Evolutionary conservation across 306 rosid genomes (phyloP).

Genomic region (Lupinus albus): DNA sequence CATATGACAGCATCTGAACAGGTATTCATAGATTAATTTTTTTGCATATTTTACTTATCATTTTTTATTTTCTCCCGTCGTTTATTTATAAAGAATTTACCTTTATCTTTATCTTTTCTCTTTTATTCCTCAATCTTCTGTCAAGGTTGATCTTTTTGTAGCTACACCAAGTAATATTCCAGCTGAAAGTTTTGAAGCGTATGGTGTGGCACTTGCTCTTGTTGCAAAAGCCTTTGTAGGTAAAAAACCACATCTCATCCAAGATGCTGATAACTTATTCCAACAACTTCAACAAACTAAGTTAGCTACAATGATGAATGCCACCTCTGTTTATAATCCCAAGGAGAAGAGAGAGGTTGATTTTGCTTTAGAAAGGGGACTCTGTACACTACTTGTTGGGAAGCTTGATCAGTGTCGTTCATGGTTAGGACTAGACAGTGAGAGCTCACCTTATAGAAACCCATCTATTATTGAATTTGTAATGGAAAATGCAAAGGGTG

Average conservation of each 20-base stretch:
- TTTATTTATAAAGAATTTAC: slow-evolving; percentile 6
- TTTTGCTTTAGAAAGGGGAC: slow-evolving; percentile 93
- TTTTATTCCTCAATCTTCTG: slow-evolving; percentile 11
- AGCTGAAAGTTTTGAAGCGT: slow-evolving; percentile 95
- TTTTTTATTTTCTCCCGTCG: not conserved
- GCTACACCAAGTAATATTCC: slow-evolving; percentile 95
- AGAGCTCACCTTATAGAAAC: slow-evolving; percentile 76
- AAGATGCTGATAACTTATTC: slow-evolving; percentile 88
- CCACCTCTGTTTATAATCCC: slow-evolving; percentile 53
- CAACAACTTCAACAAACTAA: slow-evolving; percentile 92
- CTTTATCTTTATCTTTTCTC: not conserved
- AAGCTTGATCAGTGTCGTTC: slow-evolving; percentile 80
- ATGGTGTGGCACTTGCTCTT: slow-evolving; percentile 94
- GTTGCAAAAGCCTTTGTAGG: slow-evolving; percentile 88
- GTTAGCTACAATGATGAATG: slow-evolving; percentile 53
- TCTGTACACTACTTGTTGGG: slow-evolving; percentile 93
- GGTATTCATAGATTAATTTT: slow-evolving; percentile 47
- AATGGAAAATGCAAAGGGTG: slow-evolving; percentile 72
- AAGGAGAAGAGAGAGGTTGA: slow-evolving; percentile 72
- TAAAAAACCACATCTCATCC: slow-evolving; percentile 87
- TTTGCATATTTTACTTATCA: slow-evolving; percentile 25
- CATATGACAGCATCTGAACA: slow-evolving; percentile 95
- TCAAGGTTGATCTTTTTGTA: slow-evolving; percentile 89
- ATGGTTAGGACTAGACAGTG: slow-evolving; percentile 86
- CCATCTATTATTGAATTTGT: slow-evolving; percentile 77